These are phyloP conservation scores for Debaryomycetaceae sp. DNA, from an alignment of 1,139 yeast genomes.

Conservation along the genomic window DNA sequence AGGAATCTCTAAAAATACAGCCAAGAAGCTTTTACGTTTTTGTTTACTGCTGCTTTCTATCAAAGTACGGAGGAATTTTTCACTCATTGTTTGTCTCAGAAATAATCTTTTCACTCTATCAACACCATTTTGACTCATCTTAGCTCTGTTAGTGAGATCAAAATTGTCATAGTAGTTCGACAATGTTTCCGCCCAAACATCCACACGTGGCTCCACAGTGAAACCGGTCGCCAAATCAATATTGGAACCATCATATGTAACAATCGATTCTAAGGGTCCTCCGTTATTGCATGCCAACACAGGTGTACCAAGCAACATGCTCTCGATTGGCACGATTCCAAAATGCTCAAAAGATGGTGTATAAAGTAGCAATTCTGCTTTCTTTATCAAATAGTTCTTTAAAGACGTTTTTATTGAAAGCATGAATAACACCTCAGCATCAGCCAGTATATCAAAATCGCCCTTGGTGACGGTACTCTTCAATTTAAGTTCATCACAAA, in stretches of 20 bases:
- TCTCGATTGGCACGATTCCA: slow-evolving; percentile 96
- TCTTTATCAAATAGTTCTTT: slow-evolving; percentile 60
- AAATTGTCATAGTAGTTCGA: slow-evolving; percentile 34
- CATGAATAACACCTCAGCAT: slow-evolving; percentile 62
- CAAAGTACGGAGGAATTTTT: slow-evolving; percentile 37
- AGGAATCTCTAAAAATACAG: slow-evolving; percentile 8
- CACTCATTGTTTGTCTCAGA: slow-evolving; percentile 62
- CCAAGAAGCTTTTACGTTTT: slow-evolving; percentile 13
- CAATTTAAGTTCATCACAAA: slow-evolving; percentile 47
- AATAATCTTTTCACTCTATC: slow-evolving; percentile 51
- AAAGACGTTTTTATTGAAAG: slow-evolving; percentile 72
- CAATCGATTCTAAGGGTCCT: slow-evolving; percentile 87
- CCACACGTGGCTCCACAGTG: slow-evolving; percentile 52
- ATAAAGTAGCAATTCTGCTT: slow-evolving; percentile 64
- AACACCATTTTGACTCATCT: slow-evolving; percentile 50
- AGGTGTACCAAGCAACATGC: slow-evolving; percentile 81
- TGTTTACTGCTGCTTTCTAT: slow-evolving; percentile 5
- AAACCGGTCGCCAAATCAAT: slow-evolving; percentile 68
- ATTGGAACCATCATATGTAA: slow-evolving; percentile 38
- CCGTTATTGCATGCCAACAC: slow-evolving; percentile 87
- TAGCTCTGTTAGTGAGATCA: slow-evolving; percentile 21
- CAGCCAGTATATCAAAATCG: slow-evolving; percentile 35
- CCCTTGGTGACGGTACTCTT: slow-evolving; percentile 48
- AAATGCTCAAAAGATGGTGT: slow-evolving; percentile 94
- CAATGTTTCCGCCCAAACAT: slow-evolving; percentile 64